phyloP scores from a whole-genome alignment of 176 grass and related monocot genomes.

The Oryza officinalis region DNA sequence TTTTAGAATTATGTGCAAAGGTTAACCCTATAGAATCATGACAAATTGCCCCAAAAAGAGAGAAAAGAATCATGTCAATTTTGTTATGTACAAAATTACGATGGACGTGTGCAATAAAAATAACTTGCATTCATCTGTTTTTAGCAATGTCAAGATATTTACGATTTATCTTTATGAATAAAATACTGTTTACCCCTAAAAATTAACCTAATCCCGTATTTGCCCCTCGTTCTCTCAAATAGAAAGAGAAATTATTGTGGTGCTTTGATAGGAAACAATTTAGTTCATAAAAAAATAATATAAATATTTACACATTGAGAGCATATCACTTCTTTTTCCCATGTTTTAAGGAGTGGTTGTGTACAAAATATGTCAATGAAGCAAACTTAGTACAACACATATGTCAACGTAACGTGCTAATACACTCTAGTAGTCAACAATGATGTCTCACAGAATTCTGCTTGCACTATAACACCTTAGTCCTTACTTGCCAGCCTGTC shows the following conservation, averaged over 20 bases:
- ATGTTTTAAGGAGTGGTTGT: neutral
- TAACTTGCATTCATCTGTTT: neutral
- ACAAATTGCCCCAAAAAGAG: neutral
- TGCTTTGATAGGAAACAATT: neutral
- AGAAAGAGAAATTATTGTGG: neutral
- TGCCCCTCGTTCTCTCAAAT: too few species aligned
- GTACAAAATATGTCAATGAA: neutral
- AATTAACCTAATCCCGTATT: neutral
- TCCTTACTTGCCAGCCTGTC: constrained; percentile 20
- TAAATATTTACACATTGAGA: neutral
- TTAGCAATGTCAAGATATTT: neutral
- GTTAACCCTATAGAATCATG: neutral
- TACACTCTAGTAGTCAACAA: neutral
- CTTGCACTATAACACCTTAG: constrained; percentile 9
- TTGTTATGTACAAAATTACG: neutral
- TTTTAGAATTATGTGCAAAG: neutral
- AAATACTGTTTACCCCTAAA: neutral
- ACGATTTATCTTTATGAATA: neutral
- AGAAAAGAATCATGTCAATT: neutral
- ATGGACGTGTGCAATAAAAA: neutral
- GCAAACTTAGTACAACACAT: neutral
- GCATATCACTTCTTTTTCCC: neutral
- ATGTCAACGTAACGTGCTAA: neutral
- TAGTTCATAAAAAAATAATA: neutral
- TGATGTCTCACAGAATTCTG: neutral